Evolutionary conservation across 768 basidiomycete species (phyloP), one percentile per base, ranked within the genome.

Genomic region (Auriscalpium microsporum): DNA sequence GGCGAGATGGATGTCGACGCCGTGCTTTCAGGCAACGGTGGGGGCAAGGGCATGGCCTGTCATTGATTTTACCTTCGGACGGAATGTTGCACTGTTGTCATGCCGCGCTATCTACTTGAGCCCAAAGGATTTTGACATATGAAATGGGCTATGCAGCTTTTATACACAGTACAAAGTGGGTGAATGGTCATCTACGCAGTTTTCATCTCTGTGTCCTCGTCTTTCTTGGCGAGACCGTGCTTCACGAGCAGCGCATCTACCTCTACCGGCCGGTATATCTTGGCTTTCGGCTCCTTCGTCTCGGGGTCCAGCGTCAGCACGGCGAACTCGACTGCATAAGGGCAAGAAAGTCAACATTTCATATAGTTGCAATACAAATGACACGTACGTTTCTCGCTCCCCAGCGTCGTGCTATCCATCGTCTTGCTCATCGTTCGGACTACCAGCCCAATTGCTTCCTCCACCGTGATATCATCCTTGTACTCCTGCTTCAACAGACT

Each of bases 401-500:
- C 89, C 59, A 99, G 70, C 46, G 92, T 97, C 34, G 95, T 97
- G 59, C 91, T 94, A 67, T 99, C 96, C 95, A 99, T 97, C 53
- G 95, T 97, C 81, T 97, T 98, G 78, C 93, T 94, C 93, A 99
- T 94, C 52, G 92, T 88, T 72, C 84, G 87, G 62, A 98, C 77
- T 46, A 89, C 92, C 19, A 99, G 77, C n/a, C 82, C 86, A 62
- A 95, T 87, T 19, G 94, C 94, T 48, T 95, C 94, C 67, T 94
- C 89, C 42, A 98, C 79, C 11, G 78, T 75, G 54, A 98, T 86
- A 55, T 92, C 92, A 62, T 98, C 96, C 70, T 96, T 94, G 74
- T 97, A 98, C 70, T 99, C 96, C 72, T 99, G 95, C 75, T 97
- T 94, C 61, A 99, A 74, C 60, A 98, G 73, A 64, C 89, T 92